Conservation (phyloP, 345 rosid genomes). For the Eucalyptus rudis region DNA sequence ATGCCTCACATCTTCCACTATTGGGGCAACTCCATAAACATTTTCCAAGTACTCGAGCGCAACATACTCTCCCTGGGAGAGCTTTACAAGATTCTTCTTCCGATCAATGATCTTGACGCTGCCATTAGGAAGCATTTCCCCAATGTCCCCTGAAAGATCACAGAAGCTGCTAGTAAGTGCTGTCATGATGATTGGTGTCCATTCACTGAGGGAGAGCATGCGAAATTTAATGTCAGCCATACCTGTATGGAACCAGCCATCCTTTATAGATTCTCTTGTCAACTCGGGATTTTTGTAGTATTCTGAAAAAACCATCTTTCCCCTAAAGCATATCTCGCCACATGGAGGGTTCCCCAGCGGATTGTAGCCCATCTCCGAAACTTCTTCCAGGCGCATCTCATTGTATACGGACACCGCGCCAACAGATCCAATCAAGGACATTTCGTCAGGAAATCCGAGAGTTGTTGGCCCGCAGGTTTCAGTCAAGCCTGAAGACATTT, state of each 20-base stretch:
- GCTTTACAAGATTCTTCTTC: conserved; percentile 84
- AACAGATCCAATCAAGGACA: conserved; percentile 83
- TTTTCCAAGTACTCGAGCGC: conserved; percentile 85
- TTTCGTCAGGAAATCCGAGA: conserved; percentile 70
- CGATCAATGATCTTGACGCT: conserved; percentile 75
- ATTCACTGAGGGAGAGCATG: not conserved
- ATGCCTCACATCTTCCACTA: conserved; percentile 63
- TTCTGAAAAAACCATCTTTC: conserved; percentile 57
- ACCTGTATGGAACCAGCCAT: conserved; percentile 99
- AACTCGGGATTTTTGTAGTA: conserved; percentile 85
- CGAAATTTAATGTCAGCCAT: not conserved
- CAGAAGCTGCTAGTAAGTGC: not conserved
- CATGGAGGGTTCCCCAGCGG: conserved; percentile 64
- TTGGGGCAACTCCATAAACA: conserved; percentile 33
- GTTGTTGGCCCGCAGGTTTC: conserved; percentile 91
- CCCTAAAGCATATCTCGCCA: conserved; percentile 85
- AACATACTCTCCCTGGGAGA: conserved; percentile 94
- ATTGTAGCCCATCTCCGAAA: conserved; percentile 88
- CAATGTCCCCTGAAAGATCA: conserved; percentile 62
- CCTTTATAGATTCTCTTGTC: conserved; percentile 54
- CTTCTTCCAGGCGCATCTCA: conserved; percentile 83
- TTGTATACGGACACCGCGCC: conserved; percentile 55
- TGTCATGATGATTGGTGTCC: not conserved
- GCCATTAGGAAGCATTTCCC: conserved; percentile 74
- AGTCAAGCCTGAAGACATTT: conserved; percentile 54